Base-by-base conservation (phyloP, 441 rosid species). In the Omphalea diandra region DNA sequence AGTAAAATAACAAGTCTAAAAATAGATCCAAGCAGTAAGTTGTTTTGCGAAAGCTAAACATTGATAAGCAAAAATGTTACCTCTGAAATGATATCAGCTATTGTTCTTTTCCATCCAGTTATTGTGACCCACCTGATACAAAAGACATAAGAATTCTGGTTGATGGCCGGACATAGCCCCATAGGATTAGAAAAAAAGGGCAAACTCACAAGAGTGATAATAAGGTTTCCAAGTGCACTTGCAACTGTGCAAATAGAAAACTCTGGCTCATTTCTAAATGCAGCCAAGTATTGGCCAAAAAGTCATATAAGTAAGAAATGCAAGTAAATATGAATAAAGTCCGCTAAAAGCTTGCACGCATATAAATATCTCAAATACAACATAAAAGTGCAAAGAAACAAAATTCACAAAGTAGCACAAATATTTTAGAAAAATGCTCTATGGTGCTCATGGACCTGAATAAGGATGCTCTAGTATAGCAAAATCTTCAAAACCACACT, bases 51-150 rank as follows among this genome's bases (percentile, higher is more conserved):
- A 35, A 10, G 29, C 54, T 32, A 63, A 56, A 65, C 57, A 31
- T 35, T 35, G 74, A 73, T 9, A 50, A 44, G 46, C 60, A 67
- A 61, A 22, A 58, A 43, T 6, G 61, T 71, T 64, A 94, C 98
- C 97, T 94, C 94, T 36, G 86, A 41, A 49, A 88, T 67, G 58
- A 89, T 44, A 69, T 94, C 97, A 2, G 86, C 93, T 83, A 92
- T 92, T 6, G 98, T 92, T 86, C 97, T 89, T 81, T 61, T 74
- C 99, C 99, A 92, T 69, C 98, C 99, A 56, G 79, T 65, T 82
- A 75, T 86, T 63, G 97, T 94, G 73, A 94, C 90, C 87, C 86
- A 94, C 79, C 98, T 94, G 80, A 65, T 27, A 76, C 57, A 64
- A 67, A 71, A 63, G 62, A 73, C 27, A 27, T 72, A 60, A 63